Conservation (phyloP, 495 filamentous ascomycete genomes). For the Baudoinia panamericana region DNA sequence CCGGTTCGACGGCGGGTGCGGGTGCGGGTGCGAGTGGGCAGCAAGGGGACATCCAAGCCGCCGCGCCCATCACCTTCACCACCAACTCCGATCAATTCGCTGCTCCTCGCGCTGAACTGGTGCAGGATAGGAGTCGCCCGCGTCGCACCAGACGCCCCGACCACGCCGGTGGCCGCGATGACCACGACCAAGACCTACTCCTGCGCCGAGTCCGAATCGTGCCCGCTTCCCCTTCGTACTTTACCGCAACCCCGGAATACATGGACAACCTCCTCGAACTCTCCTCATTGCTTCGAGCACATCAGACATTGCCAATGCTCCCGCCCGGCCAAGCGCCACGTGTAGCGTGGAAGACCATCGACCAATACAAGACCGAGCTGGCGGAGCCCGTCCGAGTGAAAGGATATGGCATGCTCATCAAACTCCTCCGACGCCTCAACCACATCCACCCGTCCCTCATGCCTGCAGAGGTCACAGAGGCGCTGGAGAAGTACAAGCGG, state of each 20-base stretch:
- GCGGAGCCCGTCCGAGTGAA: constrained; percentile 67
- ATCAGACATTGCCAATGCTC: constrained; percentile 57
- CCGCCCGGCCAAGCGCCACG: constrained; percentile 50
- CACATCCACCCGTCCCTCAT: constrained; percentile 69
- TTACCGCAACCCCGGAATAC: constrained; percentile 72
- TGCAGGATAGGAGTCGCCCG: not conserved
- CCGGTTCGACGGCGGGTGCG: no score
- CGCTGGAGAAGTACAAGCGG: constrained; percentile 58
- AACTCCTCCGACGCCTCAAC: constrained; percentile 66
- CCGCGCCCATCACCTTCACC: constrained; percentile 17
- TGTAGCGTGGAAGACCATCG: constrained; percentile 71
- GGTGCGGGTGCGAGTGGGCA: no score
- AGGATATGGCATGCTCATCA: constrained; percentile 63
- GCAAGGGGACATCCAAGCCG: constrained; percentile 11
- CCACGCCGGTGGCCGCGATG: not conserved
- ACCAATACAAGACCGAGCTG: constrained; percentile 57
- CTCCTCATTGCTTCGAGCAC: constrained; percentile 52
- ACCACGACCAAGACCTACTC: constrained; percentile 14
- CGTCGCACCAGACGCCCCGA: not conserved
- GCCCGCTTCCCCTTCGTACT: constrained; percentile 82
- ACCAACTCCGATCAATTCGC: constrained; percentile 11
- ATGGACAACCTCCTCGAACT: constrained; percentile 72
- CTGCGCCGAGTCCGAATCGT: constrained; percentile 50
- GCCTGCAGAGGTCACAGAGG: constrained; percentile 50
- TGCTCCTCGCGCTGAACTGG: constrained; percentile 3